Evolutionary conservation across 345 rosid species (phyloP).

Genomic region (Gossypium raimondii): DNA sequence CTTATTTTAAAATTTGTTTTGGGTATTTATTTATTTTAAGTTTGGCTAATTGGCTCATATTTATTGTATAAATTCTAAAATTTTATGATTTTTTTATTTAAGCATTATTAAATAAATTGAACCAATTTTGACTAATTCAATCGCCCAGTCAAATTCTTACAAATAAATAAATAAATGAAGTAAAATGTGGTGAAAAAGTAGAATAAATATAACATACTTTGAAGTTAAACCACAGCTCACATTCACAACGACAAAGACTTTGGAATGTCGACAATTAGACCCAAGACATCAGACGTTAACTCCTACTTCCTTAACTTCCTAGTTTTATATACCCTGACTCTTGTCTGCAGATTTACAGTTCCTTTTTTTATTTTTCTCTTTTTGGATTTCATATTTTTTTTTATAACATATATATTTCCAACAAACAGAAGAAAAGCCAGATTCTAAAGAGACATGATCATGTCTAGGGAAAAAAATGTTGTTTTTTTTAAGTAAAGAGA

Average conservation of each 20-base stretch:
- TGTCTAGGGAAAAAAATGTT: conserved; percentile 23
- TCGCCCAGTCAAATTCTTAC: too few relatives aligned
- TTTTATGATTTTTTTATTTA: too few relatives aligned
- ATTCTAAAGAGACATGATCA: conserved; percentile 42
- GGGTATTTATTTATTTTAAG: too few relatives aligned
- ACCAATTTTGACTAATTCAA: too few relatives aligned
- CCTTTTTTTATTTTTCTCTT: not conserved
- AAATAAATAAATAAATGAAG: not conserved
- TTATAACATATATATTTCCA: not conserved
- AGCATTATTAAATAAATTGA: too few relatives aligned
- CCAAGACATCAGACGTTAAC: not conserved
- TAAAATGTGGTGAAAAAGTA: not conserved
- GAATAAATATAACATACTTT: not conserved
- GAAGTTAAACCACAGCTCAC: not conserved
- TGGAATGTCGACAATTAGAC: conserved; percentile 11
- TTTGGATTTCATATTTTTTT: not conserved
- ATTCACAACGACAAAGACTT: not conserved
- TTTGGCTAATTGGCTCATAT: too few relatives aligned
- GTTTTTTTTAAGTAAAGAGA: not conserved
- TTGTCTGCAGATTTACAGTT: not conserved
- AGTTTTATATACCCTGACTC: not conserved
- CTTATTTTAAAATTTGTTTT: too few relatives aligned
- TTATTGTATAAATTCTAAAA: too few relatives aligned
- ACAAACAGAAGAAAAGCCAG: conserved; percentile 34
- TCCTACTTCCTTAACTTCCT: not conserved